Evolutionary conservation across 345 rosid species (phyloP), one percentile per base, ranked within the genome.

Genomic region (Populus alba): DNA sequence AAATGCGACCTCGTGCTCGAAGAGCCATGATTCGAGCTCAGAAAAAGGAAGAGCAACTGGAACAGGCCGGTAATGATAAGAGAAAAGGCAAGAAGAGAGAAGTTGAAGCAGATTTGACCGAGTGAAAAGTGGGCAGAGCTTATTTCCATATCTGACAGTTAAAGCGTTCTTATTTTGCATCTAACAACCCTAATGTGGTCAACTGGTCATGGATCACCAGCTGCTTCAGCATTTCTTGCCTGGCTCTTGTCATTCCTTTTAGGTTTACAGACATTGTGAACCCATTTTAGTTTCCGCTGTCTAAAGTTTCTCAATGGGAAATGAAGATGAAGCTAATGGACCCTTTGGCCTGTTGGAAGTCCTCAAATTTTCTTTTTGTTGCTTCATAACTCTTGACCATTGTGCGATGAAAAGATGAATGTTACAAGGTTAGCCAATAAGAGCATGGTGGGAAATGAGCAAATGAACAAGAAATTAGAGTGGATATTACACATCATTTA

Each of bases 11-110:
- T 2, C 93, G 97, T 63, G 93, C 86, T n/a, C 90, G 94, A 85
- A 90, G 99, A 53, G 99, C 99, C 79, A 74, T 91, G 88, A 85
- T 92, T 84, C 91, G 99, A 76, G 98, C 97, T 71, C 91, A 92
- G 84, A 91, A 91, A 87, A 92, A 91, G 79, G 91, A 87, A 12
- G 97, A 94, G 82, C 86, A 84, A 87, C 95, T 89, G 67, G 86
- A 84, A 71, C 85, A 79, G 62, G 86, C 79, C 37, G 78, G 85
- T 33, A 75, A 79, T 66, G 88, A 90, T 66, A 61, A 37, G 5
- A 88, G 77, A 71, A 90, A 88, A 81, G 88, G 92, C 53, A 91
- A 77, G 74, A 88, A 76, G 86, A 90, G 84, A 81, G 88, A 89
- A 75, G 77, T 76, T 53, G 81, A 85, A 65, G 75, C 83, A 70